Evolutionary conservation across 176 grass and related monocot genomes (phyloP).

Genomic region (Puya raimondii): DNA sequence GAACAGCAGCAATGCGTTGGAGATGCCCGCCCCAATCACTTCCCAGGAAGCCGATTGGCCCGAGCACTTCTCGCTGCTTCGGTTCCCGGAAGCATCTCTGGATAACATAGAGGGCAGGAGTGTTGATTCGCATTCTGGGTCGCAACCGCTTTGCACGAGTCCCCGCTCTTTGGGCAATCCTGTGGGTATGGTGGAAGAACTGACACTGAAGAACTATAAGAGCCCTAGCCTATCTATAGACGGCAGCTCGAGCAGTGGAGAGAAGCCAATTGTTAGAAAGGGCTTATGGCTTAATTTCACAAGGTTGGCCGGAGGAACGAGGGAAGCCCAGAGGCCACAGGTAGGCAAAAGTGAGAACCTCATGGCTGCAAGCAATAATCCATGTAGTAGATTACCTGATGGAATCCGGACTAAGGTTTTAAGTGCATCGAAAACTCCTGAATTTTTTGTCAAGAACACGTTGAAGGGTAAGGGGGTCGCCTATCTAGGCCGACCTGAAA

Average conservation of each 20-base stretch:
- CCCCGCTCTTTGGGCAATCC: conserved; percentile 18
- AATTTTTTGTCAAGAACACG: conserved; percentile 34
- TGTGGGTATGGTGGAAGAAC: conserved; percentile 76
- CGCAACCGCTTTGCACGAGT: conserved; percentile 26
- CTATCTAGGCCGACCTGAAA: conserved; percentile 26
- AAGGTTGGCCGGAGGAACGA: conserved; percentile 32
- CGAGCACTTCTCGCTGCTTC: conserved; percentile 64
- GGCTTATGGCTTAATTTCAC: conserved; percentile 86
- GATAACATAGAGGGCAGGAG: conserved; percentile 25
- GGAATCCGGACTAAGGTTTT: conserved; percentile 36
- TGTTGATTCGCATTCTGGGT: conserved; percentile 22
- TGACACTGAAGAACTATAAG: conserved; percentile 67
- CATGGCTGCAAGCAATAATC: conserved; percentile 26
- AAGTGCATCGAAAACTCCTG: conserved; percentile 24
- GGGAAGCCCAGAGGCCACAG: conserved; percentile 23
- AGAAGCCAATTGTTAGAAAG: conserved; percentile 37
- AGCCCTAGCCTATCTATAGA: conserved; percentile 29
- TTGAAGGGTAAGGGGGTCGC: conserved; percentile 73
- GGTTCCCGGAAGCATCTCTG: conserved; percentile 17
- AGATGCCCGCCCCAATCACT: conserved; percentile 30
- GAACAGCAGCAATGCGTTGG: conserved; percentile 15
- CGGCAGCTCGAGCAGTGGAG: conserved; percentile 46
- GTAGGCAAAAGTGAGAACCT: background rate
- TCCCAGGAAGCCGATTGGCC: conserved; percentile 53
- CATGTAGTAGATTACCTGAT: conserved; percentile 33